Evolutionary conservation across 163 green algal species (phyloP).

Genomic region (Chloroidium sp.): DNA sequence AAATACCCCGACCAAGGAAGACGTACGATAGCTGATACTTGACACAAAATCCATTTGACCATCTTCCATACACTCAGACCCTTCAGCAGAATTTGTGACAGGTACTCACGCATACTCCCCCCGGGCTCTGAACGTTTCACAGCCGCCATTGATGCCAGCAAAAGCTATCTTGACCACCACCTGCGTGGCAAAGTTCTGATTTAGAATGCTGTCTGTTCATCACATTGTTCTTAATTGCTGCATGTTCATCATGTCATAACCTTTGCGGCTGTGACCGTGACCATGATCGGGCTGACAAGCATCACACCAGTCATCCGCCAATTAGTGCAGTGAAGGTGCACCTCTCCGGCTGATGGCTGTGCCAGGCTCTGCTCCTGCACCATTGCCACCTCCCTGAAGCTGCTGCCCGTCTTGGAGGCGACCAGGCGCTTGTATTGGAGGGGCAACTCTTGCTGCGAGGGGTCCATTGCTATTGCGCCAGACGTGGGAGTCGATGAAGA

Average conservation of each 20-base stretch:
- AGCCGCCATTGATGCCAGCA: conserved; percentile 66
- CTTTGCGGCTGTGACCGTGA: not conserved
- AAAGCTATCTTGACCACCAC: conserved; percentile 43
- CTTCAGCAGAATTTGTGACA: not conserved
- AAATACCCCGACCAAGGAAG: no score
- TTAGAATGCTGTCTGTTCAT: not conserved
- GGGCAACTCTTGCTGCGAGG: no score
- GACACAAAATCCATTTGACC: no score
- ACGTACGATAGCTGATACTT: no score
- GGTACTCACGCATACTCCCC: conserved; percentile 32
- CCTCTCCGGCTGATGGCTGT: conserved; percentile 16
- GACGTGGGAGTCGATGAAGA: no score
- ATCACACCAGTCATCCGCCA: not conserved
- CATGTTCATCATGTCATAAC: not conserved
- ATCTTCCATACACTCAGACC: no score
- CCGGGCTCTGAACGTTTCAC: conserved; percentile 56
- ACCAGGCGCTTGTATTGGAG: conserved; percentile 8
- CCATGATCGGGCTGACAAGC: not conserved
- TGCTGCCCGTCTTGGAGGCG: conserved; percentile 9
- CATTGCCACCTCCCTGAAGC: conserved; percentile 25
- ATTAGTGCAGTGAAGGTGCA: not conserved
- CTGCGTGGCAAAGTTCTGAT: conserved; percentile 16
- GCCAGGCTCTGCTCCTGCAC: conserved; percentile 17
- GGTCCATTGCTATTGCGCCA: no score
- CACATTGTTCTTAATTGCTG: not conserved